phyloP scores from a whole-genome alignment of 2,329 filamentous ascomycete species.

The Ascosphaera apis region DNA sequence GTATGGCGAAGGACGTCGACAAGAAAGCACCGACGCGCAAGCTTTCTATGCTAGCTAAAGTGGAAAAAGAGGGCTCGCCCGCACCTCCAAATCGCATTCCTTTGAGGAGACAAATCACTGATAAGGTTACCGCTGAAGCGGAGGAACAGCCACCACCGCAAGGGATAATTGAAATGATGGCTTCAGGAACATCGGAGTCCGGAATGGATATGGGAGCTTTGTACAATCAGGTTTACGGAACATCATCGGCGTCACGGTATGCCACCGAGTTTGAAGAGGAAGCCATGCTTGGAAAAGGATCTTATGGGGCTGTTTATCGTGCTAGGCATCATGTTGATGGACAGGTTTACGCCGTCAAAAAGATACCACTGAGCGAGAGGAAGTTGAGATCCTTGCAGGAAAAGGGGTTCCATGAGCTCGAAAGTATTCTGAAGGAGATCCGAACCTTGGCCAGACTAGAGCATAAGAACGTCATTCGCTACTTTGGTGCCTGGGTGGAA shows the following conservation, averaged over 20 bases:
- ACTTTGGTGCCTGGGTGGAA: constrained; percentile 43
- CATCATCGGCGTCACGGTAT: constrained; percentile 19
- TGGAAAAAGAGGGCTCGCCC: too few relatives aligned
- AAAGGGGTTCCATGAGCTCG: constrained; percentile 29
- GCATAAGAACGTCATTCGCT: constrained; percentile 43
- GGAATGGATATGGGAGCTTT: too few relatives aligned
- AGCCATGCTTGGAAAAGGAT: constrained; percentile 36
- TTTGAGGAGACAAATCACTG: too few relatives aligned
- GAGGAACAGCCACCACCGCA: too few relatives aligned
- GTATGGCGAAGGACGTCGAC: too few relatives aligned
- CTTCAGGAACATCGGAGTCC: too few relatives aligned
- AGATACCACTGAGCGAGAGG: constrained; percentile 33
- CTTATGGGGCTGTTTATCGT: constrained; percentile 41
- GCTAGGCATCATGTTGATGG: constrained; percentile 38
- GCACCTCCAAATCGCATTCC: too few relatives aligned
- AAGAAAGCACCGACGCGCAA: too few relatives aligned
- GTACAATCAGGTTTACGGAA: constrained; percentile 6
- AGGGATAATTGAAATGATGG: too few relatives aligned
- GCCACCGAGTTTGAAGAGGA: constrained; percentile 29
- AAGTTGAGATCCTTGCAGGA: constrained; percentile 29
- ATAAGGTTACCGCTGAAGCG: too few relatives aligned
- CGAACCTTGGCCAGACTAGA: constrained; percentile 38
- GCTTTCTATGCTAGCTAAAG: too few relatives aligned
- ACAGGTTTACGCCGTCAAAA: constrained; percentile 41
- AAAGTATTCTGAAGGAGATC: constrained; percentile 35